These are phyloP conservation scores for Raffaelea arxii DNA, from an alignment of 2,329 filamentous ascomycete genomes.

Conservation along the genomic window DNA sequence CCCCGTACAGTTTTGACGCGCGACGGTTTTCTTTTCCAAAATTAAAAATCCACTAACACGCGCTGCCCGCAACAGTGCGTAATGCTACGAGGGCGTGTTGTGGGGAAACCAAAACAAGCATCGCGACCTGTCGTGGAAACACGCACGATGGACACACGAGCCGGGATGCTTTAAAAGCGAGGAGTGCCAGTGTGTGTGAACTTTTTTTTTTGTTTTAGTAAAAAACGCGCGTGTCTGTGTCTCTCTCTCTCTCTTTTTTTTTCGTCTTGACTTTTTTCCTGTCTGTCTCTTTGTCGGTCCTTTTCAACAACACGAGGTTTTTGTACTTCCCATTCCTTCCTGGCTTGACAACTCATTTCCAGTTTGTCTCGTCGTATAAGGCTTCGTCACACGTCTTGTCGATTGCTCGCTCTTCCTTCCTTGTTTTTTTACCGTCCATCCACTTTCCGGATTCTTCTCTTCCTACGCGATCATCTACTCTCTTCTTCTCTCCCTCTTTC, in stretches of 20 bases:
- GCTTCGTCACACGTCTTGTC: too few species aligned
- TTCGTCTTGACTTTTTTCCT: neutral
- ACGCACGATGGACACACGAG: neutral
- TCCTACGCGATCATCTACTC: neutral
- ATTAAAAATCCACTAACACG: too few species aligned
- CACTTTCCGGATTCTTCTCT: neutral
- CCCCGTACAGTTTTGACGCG: too few species aligned
- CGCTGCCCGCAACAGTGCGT: too few species aligned
- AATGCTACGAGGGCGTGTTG: too few species aligned
- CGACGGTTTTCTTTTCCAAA: too few species aligned
- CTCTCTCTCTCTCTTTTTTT: neutral
- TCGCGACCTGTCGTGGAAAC: neutral
- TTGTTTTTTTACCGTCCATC: neutral
- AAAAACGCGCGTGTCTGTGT: neutral
- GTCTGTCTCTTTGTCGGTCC: neutral
- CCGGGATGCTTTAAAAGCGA: neutral
- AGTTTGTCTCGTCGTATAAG: too few species aligned
- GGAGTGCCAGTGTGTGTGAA: too few species aligned
- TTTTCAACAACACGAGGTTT: too few species aligned
- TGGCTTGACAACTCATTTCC: too few species aligned
- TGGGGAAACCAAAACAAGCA: slow-evolving; percentile 4
- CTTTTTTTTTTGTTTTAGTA: neutral
- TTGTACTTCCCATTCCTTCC: too few species aligned
- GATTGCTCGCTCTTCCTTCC: too few species aligned
- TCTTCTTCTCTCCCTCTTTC: neutral